Conservation (phyloP, 345 rosid genomes). For the Camelina neglecta region DNA sequence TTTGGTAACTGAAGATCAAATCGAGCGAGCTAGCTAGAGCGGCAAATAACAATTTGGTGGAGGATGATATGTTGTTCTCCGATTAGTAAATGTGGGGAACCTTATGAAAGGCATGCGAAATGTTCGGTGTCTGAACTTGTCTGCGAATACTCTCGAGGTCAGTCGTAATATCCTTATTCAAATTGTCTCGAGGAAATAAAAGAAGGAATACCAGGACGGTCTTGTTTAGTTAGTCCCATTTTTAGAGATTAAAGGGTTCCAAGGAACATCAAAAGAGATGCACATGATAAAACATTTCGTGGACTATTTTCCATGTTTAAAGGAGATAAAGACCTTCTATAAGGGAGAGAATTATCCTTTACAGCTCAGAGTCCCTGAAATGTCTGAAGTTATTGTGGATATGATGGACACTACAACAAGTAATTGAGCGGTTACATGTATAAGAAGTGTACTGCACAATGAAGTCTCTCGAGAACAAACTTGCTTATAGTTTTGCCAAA, state of each 20-base stretch:
- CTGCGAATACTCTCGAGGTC: not conserved
- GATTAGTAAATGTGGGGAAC: not conserved
- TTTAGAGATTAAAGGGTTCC: not conserved
- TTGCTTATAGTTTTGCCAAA: not conserved
- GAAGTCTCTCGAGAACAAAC: not conserved
- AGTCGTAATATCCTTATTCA: not conserved
- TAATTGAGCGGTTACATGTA: not conserved
- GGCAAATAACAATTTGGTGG: not conserved
- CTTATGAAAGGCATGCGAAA: slow-evolving; percentile 1
- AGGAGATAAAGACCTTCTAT: not conserved
- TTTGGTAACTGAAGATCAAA: not conserved
- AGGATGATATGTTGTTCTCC: not conserved
- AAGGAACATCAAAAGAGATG: not conserved
- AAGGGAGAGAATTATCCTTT: not conserved
- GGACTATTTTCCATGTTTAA: not conserved
- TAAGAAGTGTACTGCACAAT: not conserved
- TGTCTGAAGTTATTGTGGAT: not conserved
- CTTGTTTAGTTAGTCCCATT: too few species aligned
- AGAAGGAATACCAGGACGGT: not conserved
- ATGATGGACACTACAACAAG: not conserved
- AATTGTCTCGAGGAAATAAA: not conserved
- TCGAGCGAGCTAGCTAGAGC: slow-evolving; percentile 2
- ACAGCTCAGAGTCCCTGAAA: not conserved
- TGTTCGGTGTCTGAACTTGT: not conserved
- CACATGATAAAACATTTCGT: not conserved